phyloP scores from a whole-genome alignment of 2,329 filamentous ascomycete genomes.

The Fusarium goolgardi region DNA sequence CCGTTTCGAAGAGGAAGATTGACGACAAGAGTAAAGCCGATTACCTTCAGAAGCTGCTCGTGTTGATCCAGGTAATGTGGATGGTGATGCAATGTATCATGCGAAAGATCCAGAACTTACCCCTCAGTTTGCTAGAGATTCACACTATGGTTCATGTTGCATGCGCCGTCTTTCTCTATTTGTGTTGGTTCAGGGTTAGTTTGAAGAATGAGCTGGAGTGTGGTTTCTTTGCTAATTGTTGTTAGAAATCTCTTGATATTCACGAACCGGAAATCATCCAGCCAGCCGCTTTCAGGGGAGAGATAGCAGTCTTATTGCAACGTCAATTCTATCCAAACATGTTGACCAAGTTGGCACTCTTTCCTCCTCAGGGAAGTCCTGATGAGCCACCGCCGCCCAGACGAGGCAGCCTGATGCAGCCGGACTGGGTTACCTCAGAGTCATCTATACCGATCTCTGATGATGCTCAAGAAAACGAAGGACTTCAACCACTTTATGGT shows the following conservation, averaged over 20 bases:
- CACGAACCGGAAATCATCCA: constrained; percentile 3
- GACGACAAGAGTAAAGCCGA: constrained; percentile 55
- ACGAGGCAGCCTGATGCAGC: not conserved
- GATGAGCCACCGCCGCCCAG: not conserved
- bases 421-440: not conserved
- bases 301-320: not conserved
- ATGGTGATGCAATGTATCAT: constrained; percentile 52
- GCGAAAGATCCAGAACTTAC: constrained; percentile 48
- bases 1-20: constrained; percentile 38
- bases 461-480: not conserved
- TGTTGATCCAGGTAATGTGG: constrained; percentile 55
- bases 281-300: not conserved
- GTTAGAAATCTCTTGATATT: constrained; percentile 36
- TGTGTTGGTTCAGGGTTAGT: constrained; percentile 39
- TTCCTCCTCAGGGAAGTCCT: constrained; percentile 2
- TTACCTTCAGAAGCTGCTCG: constrained; percentile 51
- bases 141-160: constrained; percentile 41
- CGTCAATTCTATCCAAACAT: constrained; percentile 12
- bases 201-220: fast-evolving
- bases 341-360: constrained; percentile 1
- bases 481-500: not conserved
- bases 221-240: not conserved
- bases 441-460: not conserved
- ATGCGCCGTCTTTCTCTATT: constrained; percentile 35
- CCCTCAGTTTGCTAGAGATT: constrained; percentile 54